Evolutionary conservation across 202 grass and related monocot species (phyloP).

Genomic region (Carex arenaria): DNA sequence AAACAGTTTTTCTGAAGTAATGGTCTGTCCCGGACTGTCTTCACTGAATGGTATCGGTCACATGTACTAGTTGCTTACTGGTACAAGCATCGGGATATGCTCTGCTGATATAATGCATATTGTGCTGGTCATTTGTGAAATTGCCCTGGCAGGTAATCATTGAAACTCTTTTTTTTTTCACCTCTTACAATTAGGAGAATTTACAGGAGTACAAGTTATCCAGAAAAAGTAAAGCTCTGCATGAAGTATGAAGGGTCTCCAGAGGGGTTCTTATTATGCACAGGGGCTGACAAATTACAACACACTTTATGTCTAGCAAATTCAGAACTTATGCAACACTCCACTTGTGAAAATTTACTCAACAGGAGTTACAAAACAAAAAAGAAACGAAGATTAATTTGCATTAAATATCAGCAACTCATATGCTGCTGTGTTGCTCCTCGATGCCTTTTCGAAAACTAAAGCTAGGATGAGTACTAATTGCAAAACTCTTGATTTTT

Average conservation of each 20-base stretch:
- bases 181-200: not conserved
- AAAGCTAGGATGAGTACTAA: too few species aligned
- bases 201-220: not conserved
- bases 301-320: conserved; percentile 11
- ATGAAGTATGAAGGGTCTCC: not conserved
- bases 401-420: conserved; percentile 8
- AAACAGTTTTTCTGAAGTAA: not conserved
- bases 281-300: conserved; percentile 1
- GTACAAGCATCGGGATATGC: not conserved
- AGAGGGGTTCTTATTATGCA: conserved; percentile 1
- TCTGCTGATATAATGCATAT: conserved; percentile 2
- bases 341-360: conserved; percentile 5
- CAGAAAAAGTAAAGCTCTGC: not conserved
- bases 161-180: not conserved
- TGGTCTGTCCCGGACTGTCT: not conserved
- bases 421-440: not conserved
- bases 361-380: not conserved
- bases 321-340: conserved; percentile 14
- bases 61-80: not conserved
- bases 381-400: not conserved
- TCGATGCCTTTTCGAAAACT: not conserved
- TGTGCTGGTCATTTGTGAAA: not conserved
- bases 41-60: not conserved
- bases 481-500: too few species aligned
- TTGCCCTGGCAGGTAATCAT: not conserved